Base-by-base conservation (phyloP, 192 early-diverging fungal species). In the Phlyctochytrium arcticum region DNA sequence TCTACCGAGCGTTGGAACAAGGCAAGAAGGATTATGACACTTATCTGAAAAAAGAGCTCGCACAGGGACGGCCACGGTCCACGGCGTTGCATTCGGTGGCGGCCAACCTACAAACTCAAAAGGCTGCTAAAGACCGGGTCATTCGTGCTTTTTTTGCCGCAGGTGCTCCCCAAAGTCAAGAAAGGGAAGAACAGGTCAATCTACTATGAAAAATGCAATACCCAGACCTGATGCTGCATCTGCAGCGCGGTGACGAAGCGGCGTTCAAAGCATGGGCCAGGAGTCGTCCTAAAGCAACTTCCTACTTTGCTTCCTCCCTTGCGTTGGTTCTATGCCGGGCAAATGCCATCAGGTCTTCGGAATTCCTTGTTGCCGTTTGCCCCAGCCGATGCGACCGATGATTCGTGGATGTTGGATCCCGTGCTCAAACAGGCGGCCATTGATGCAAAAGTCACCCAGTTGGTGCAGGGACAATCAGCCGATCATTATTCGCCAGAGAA, bases 141-240 rank as follows among this genome's bases (percentile, higher is more conserved):
- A 26, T 36, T n/a, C 31, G 27, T 2, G 31, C 12, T 3, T 17
- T 21, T 30, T 19, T 21, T 3, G 60, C 60, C 9, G 42, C 8
- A 3, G 60, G 60, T 3, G 44, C 24, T 47, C 24, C 44, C 2
- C 4, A 32, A 30, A 62, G 31, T 31, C 44, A 27, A 19, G 27
- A 23, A 4, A 9, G 60, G 15, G 2, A 6, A 15, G 46, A n/a
- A 30, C 60, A 62, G 3, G 48, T 62, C 47, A 30, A 62, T 21
- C 21, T 10, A 5, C 60, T 62, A 5, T 62, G 46, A 47, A 62
- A 62, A 36, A 29, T 62, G 60, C 26, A 29, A 26, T 37, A 37
- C 32, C 46, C 60, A 23, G 60, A 62, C 21, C 42, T 49, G 6
- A 27, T 31, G 36, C 21, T 62, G 46, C 60, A 62, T 42, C 9